Percentiles rank a stretch among this genome's conserved stretches.
phyloP scores from a whole-genome alignment of 108 stramenopile species.

The Seminavis robusta region DNA sequence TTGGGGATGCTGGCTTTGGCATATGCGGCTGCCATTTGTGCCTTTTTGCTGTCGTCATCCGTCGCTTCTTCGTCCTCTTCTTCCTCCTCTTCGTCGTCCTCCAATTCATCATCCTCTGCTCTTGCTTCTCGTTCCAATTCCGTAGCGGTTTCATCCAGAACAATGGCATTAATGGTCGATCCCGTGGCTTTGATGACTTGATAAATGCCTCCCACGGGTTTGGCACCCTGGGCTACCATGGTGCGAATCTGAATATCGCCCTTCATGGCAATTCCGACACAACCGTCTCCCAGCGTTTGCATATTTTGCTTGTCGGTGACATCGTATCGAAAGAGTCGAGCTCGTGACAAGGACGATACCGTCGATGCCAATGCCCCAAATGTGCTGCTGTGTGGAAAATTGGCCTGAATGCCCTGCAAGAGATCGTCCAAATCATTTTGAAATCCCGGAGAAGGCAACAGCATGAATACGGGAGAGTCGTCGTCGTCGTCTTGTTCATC shows the following conservation, averaged over 20 bases:
- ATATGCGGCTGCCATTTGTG: conserved; percentile 46
- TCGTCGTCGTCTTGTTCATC: conserved; percentile 23
- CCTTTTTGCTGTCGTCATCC: conserved; percentile 20
- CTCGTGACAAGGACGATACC: conserved; percentile 63
- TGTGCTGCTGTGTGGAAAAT: conserved; percentile 22
- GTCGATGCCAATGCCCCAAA: conserved; percentile 83
- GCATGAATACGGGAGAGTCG: conserved; percentile 45
- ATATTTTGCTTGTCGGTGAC: conserved; percentile 13
- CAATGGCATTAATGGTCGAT: conserved; percentile 70
- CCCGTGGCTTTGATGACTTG: conserved; percentile 55
- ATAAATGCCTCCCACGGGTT: conserved; percentile 83
- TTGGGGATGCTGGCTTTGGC: conserved; percentile 80
- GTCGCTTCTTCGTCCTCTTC: conserved; percentile 30
- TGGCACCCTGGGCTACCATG: conserved; percentile 81
- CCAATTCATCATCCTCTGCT: conserved; percentile 33
- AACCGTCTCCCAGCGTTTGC: conserved; percentile 63
- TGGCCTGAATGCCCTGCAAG: conserved; percentile 33
- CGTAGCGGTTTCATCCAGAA: conserved; percentile 72
- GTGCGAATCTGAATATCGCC: conserved; percentile 68
- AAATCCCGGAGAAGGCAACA: conserved; percentile 71
- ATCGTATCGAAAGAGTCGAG: conserved; percentile 64
- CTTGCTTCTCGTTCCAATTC: conserved; percentile 27
- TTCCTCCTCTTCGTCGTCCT: conserved; percentile 32
- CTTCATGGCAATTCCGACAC: conserved; percentile 64
- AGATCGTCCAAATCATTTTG: conserved; percentile 72